Conservation (phyloP, 1,284 basidiomycete genomes). For the Leccinum variabile region DNA sequence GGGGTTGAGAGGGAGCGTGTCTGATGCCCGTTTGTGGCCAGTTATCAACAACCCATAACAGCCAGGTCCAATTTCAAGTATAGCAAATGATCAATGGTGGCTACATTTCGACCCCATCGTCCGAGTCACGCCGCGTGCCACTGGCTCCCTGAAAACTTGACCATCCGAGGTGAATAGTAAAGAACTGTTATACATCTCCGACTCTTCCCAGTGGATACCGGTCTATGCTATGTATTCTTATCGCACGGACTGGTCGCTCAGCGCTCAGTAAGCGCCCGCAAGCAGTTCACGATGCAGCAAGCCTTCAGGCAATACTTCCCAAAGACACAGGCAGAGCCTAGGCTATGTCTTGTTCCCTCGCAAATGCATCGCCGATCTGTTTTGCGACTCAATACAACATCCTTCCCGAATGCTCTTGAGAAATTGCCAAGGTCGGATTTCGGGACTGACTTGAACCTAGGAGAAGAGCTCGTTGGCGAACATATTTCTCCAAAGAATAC, state of each 20-base stretch:
- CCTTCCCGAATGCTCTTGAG: no score
- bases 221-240: conserved; percentile 45
- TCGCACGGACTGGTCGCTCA: not conserved
- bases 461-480: no score
- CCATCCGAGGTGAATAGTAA: not conserved
- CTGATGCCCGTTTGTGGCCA: not conserved
- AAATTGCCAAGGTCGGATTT: no score
- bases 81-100: no score
- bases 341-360: conserved; percentile 69
- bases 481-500: no score
- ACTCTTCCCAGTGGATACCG: conserved; percentile 83
- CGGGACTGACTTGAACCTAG: no score
- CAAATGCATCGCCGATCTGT: no score
- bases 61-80: not conserved
- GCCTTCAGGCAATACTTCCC: conserved; percentile 84
- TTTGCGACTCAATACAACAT: no score
- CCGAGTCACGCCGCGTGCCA: no score
- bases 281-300: conserved; percentile 95
- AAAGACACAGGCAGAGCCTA: conserved; percentile 51
- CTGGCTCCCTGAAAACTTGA: no score
- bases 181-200: conserved; percentile 17
- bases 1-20: not conserved
- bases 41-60: not conserved
- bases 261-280: not conserved
- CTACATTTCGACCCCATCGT: no score